Base-by-base conservation (phyloP, 176 grass and related monocot genomes). In the Saccharum spontaneum region DNA sequence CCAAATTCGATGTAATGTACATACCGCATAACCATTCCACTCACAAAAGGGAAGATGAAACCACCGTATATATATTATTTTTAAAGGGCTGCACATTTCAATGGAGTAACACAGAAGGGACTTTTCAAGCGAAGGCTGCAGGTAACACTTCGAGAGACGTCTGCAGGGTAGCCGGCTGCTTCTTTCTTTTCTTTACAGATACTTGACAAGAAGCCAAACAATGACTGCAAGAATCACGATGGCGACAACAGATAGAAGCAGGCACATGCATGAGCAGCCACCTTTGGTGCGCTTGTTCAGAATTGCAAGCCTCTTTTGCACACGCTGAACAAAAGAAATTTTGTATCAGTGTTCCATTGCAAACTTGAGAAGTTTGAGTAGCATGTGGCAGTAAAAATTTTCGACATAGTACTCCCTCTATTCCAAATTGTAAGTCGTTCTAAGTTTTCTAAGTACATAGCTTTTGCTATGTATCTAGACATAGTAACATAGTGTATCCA, bases 251-350 rank as follows among this genome's bases (percentile, higher is more conserved):
- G 91, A 94, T 38, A 98, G 38, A 64, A 95, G 79, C 80, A 98
- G 49, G 57, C 83, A 93, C 91, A 87, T 93, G 91, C 91, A 92
- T 17, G 95, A 98, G 86, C 95, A 98, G 63, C 87, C 91, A 77
- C 89, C 89, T 92, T 98, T 94, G 57, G 90, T 92, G 48, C 91
- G 90, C 83, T 93, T 98, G 89, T 98, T 95, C 83, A 98, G 87
- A 79, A 95, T 85, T 14, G 89, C 96, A 52, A 98, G 82, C 31
- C 85, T 88, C 87, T 90, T 98, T 87, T 95, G 96, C 68, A 93
- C 80, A 64, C 87, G 81, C 96, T 98, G 91, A 28, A 89, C 72
- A 37, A 84, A 84, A 72, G 8, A 61, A 86, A 74, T 17, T n/a
- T 74, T 7, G 10, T n/a, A 44, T 83, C 34, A 48, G 52, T 54